Evolutionary conservation across 2,329 filamentous ascomycete genomes (phyloP).

Genomic region (Fusarium torulosum): DNA sequence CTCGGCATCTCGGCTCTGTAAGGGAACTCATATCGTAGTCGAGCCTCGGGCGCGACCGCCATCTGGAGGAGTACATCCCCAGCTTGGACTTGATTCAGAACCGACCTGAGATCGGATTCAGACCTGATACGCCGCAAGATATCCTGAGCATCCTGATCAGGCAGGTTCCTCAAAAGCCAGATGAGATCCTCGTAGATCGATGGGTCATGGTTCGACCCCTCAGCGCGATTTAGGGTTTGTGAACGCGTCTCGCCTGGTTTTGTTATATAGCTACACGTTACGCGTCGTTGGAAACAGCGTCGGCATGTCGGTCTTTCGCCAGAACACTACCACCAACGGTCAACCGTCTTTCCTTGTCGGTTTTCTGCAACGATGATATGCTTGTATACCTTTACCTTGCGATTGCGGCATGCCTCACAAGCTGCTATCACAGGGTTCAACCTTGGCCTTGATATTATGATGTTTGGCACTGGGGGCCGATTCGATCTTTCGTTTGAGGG

Average conservation of each 20-base stretch:
- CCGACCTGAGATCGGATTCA: constrained; percentile 48
- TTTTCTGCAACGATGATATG: too few species aligned
- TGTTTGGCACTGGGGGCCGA: background rate
- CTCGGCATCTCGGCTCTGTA: constrained; percentile 47
- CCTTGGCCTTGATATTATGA: background rate
- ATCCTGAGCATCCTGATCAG: constrained; percentile 51
- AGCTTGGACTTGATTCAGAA: constrained; percentile 53
- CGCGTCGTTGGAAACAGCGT: constrained; percentile 31
- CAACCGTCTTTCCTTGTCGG: background rate
- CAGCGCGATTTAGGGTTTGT: constrained; percentile 26
- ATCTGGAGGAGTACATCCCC: constrained; percentile 57
- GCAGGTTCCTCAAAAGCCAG: constrained; percentile 27
- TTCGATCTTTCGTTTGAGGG: background rate
- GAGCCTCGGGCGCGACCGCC: constrained; percentile 53
- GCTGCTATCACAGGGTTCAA: constrained; percentile 26
- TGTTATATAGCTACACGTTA: constrained; percentile 38
- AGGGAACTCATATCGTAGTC: constrained; percentile 57
- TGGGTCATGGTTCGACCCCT: background rate
- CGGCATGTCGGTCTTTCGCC: constrained; percentile 45
- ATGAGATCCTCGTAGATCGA: constrained; percentile 38
- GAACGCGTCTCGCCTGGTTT: constrained; percentile 38
- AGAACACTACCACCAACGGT: constrained; percentile 39
- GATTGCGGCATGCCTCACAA: constrained; percentile 38
- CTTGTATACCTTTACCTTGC: constrained; percentile 39
- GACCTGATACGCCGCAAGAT: constrained; percentile 54